Evolutionary conservation across 2,329 filamentous ascomycete species (phyloP).

Genomic region (Chaetomium globosum): DNA sequence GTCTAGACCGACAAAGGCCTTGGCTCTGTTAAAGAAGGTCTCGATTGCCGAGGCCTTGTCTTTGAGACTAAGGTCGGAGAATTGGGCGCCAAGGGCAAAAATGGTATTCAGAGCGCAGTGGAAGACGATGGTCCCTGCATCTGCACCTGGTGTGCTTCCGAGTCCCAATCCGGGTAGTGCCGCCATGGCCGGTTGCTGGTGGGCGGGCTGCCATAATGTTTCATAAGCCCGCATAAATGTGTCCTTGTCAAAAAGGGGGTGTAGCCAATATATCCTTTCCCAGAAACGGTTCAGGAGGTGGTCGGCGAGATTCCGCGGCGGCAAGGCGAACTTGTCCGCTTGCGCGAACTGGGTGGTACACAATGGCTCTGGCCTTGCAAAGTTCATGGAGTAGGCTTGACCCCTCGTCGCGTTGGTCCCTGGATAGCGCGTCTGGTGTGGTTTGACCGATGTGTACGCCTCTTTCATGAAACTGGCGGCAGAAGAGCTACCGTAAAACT

Average conservation of each 20-base stretch:
- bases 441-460: conserved; percentile 40
- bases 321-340: conserved; percentile 43
- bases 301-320: conserved; percentile 47
- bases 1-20: conserved; percentile 45
- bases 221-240: conserved; percentile 48
- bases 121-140: conserved; percentile 45
- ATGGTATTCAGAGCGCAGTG: conserved; percentile 48
- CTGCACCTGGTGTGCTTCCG: conserved; percentile 40
- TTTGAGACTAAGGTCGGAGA: conserved; percentile 37
- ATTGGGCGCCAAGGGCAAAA: conserved; percentile 48
- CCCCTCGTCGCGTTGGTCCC: neutral
- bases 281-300: conserved; percentile 47
- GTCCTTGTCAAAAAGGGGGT: conserved; percentile 49
- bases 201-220: conserved; percentile 41
- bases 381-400: conserved; percentile 1
- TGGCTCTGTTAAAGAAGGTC: conserved; percentile 43
- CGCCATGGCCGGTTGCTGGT: conserved; percentile 24
- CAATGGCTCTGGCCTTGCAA: conserved; percentile 15
- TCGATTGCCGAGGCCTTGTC: conserved; percentile 40
- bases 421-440: neutral
- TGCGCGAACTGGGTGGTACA: conserved; percentile 26
- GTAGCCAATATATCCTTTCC: conserved; percentile 46
- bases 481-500: conserved; percentile 47
- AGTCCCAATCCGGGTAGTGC: conserved; percentile 41
- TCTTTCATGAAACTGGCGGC: conserved; percentile 47